Percentiles rank a stretch among this genome's conserved stretches.
Conservation (phyloP, 768 basidiomycete species). For the Paxillus rubicundulus region DNA sequence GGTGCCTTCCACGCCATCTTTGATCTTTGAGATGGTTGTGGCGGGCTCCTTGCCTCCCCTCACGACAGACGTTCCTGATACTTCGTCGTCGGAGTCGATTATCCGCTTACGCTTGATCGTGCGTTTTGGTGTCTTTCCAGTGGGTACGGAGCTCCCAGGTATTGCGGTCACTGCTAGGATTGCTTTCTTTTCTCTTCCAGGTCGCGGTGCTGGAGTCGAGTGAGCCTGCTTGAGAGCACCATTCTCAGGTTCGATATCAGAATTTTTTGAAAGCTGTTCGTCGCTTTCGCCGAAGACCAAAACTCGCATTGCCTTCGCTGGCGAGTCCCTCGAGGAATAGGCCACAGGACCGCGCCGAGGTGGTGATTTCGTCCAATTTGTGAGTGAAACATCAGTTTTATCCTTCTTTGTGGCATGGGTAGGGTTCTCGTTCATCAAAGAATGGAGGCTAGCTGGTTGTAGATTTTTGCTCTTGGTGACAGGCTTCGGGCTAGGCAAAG, state of each 20-base stretch:
- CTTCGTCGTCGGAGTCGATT: slow-evolving; percentile 24
- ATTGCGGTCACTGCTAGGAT: background rate
- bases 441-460: background rate
- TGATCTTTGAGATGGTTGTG: background rate
- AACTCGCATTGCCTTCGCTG: slow-evolving; percentile 7
- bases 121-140: background rate
- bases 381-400: background rate
- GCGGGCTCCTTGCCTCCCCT: background rate
- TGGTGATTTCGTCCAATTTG: background rate
- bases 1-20: background rate
- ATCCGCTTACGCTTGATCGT: slow-evolving; percentile 1
- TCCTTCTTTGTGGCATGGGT: background rate
- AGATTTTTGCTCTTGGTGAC: background rate
- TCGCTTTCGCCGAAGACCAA: slow-evolving; percentile 20
- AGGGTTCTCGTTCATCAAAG: background rate
- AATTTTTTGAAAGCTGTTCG: slow-evolving; percentile 34
- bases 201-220: background rate
- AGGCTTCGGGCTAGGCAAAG: background rate
- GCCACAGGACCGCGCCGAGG: background rate
- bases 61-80: background rate
- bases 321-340: slow-evolving; percentile 1
- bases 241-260: slow-evolving; percentile 24
- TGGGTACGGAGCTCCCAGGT: background rate
- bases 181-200: background rate
- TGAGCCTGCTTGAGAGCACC: background rate